Evolutionary conservation across 345 rosid species (phyloP), one percentile per base, ranked within the genome.

Genomic region (Boechera divaricarpa): DNA sequence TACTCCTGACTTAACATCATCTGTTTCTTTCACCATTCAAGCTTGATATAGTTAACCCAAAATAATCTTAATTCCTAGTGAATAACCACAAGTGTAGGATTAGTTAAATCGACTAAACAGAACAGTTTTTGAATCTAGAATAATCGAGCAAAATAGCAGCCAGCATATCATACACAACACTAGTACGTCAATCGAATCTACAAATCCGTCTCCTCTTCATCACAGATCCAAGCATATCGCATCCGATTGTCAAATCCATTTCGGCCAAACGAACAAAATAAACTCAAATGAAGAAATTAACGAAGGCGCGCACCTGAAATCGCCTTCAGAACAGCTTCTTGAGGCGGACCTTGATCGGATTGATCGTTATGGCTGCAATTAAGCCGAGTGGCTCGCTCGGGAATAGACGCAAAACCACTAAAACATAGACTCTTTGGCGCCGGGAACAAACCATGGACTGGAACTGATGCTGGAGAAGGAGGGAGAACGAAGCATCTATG

Each of bases 311-410:
- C 59, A 94, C 99, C 98, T 83, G 99, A 92, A 81, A 95, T 92
- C 63, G 96, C 98, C 77, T 88, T 95, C 54, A 95, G 94, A 68
- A 95, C 88, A 51, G 98, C 98, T 85, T 95, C 99, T 68, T 90
- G 98, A 47, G 98, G 94, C 3, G 94, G 98, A 0, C 84, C 91
- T 72, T 90, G 93, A 58, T 91, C 97, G 31, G 79, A 72, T 18
- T 85, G 86, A 42, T 73, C 76, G 16, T 83, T 74, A 42, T 67
- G 35, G 53, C 80, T 87, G 82, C 90, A 87, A 76, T 29, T 69
- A 49, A 82, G 82, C 51, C 60, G 87, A 61, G 54, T 47, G 41
- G 65, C 76, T 26, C 81, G 85, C 54, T 74, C 76, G 83, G 83
- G 75, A 69, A 78, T 70, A 55, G 76, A 73, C 32, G 83, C 52